These are phyloP conservation scores for Boehmeria nivea DNA, from an alignment of 306 rosid species.

Conservation along the genomic window DNA sequence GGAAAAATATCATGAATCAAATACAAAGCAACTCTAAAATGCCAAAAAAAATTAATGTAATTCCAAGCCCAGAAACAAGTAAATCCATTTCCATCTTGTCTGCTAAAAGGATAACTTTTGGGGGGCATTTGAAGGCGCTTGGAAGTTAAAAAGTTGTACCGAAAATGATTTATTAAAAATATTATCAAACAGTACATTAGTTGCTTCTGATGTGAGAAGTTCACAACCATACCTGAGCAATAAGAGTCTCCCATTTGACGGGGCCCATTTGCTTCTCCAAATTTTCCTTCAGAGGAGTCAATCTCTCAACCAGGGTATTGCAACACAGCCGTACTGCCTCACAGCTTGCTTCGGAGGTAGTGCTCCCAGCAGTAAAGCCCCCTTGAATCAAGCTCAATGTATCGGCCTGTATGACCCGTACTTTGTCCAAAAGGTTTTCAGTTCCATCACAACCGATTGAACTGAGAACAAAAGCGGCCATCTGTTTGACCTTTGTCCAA, in stretches of 20 bases:
- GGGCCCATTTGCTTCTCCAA: slow-evolving; percentile 52
- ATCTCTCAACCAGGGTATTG: slow-evolving; percentile 69
- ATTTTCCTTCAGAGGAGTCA: slow-evolving; percentile 51
- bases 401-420: slow-evolving; percentile 78
- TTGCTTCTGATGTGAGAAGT: too few species aligned
- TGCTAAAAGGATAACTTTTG: too few species aligned
- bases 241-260: slow-evolving; percentile 68
- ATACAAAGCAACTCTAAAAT: too few species aligned
- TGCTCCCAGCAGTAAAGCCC: slow-evolving; percentile 82
- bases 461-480: slow-evolving; percentile 69
- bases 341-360: slow-evolving; percentile 92
- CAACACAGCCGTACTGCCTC: slow-evolving; percentile 80
- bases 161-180: too few species aligned
- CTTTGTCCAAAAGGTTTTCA: slow-evolving; percentile 43
- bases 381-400: slow-evolving; percentile 80
- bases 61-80: too few species aligned
- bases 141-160: too few species aligned
- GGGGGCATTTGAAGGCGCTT: too few species aligned
- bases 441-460: slow-evolving; percentile 48
- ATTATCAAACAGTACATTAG: too few species aligned
- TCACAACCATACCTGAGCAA: slow-evolving; percentile 45
- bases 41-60: too few species aligned
- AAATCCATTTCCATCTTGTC: too few species aligned
- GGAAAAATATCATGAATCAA: too few species aligned
- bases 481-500: slow-evolving; percentile 94